A percentile compares a stretch with the other conserved stretches of the same genome.
Evolutionary conservation across 1,139 yeast genomes (phyloP).

Genomic region (Yamadazyma pseudoaaseri): DNA sequence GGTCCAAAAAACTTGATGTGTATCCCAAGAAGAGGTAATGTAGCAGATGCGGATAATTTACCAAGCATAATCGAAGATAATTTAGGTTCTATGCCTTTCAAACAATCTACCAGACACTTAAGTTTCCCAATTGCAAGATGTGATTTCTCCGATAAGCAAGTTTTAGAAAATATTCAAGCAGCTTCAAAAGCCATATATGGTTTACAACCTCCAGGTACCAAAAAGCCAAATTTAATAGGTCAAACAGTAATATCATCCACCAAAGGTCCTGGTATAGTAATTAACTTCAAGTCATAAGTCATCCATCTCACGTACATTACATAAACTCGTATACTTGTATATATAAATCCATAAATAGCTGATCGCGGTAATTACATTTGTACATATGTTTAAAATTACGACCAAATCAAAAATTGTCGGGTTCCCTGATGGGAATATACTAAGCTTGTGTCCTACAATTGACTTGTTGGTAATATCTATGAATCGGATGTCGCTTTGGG

Average conservation of each 20-base stretch:
- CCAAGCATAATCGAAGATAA: conserved; percentile 49
- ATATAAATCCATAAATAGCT: background rate
- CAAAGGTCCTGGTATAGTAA: conserved; percentile 77
- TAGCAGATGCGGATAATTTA: conserved; percentile 58
- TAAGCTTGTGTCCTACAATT: conserved; percentile 58
- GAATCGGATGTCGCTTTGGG: conserved; percentile 49
- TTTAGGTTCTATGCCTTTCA: conserved; percentile 69
- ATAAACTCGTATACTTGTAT: background rate
- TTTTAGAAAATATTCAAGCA: conserved; percentile 68
- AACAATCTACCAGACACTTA: conserved; percentile 62
- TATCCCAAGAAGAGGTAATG: conserved; percentile 80
- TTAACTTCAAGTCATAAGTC: conserved; percentile 40
- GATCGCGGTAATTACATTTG: background rate
- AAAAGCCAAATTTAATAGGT: conserved; percentile 71
- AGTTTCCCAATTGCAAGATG: conserved; percentile 77
- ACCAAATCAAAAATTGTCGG: conserved; percentile 25
- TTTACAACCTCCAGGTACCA: conserved; percentile 57
- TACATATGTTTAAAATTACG: conserved; percentile 12
- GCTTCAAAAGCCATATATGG: conserved; percentile 64
- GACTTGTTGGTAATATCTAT: conserved; percentile 51
- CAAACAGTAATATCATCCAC: conserved; percentile 70
- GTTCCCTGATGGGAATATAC: conserved; percentile 38
- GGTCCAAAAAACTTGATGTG: conserved; percentile 96
- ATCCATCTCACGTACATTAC: background rate
- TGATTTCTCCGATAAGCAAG: conserved; percentile 73